These are phyloP conservation scores for Umbelopsis isabellina DNA, from an alignment of 192 early-diverging fungal genomes.

Conservation along the genomic window DNA sequence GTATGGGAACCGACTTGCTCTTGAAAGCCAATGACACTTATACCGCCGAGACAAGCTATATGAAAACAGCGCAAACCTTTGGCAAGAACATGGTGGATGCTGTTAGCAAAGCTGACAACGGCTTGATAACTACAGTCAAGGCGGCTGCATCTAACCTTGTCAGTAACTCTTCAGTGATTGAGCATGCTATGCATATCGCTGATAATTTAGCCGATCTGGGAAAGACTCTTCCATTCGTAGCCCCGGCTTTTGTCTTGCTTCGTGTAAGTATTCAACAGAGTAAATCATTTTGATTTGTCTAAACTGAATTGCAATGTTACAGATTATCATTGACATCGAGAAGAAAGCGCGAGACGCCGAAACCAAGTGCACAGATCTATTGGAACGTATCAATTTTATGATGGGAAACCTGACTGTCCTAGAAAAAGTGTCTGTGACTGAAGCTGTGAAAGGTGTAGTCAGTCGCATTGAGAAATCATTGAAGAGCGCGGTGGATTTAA, in stretches of 20 bases:
- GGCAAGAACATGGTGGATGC: constrained; percentile 3
- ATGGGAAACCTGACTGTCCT: constrained; percentile 50
- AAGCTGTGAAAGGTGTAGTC: constrained; percentile 44
- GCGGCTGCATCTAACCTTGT: background rate
- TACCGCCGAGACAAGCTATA: background rate
- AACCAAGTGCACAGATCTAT: constrained; percentile 52
- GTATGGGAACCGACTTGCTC: constrained; percentile 10
- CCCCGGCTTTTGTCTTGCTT: constrained; percentile 54
- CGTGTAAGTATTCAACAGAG: constrained; percentile 35
- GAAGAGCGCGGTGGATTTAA: constrained; percentile 46
- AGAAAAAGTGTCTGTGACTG: constrained; percentile 40
- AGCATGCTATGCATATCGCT: constrained; percentile 39
- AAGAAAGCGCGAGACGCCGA: constrained; percentile 51
- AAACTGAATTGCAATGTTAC: background rate
- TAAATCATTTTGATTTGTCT: background rate
- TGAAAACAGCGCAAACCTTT: background rate
- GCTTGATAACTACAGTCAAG: background rate
- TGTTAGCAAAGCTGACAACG: background rate
- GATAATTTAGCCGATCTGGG: constrained; percentile 48
- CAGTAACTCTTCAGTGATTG: constrained; percentile 33
- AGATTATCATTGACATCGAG: constrained; percentile 57
- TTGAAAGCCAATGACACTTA: constrained; percentile 19
- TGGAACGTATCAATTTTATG: constrained; percentile 64
- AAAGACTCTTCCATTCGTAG: constrained; percentile 51
- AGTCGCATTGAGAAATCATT: constrained; percentile 44